These are phyloP conservation scores for Eustoma russellianum DNA, from an alignment of 257 asterid genomes.

Conservation along the genomic window DNA sequence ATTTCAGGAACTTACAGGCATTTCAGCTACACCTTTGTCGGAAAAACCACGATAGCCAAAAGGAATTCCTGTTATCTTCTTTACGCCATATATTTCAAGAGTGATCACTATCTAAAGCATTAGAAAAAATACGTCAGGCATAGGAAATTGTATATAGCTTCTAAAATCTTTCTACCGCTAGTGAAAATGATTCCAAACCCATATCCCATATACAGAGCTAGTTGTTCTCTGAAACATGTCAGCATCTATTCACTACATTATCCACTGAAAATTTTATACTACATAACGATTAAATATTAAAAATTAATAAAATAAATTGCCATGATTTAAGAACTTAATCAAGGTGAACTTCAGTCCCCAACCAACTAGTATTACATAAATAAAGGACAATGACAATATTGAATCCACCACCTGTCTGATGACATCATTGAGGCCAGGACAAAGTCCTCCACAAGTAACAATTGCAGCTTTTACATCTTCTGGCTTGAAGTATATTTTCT, in stretches of 20 bases:
- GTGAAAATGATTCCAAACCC: no score
- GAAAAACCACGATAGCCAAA: constrained; percentile 94
- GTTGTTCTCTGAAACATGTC: no score
- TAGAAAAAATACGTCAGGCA: constrained; percentile 8
- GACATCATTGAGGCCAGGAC: constrained; percentile 96
- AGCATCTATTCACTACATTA: no score
- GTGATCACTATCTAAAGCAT: constrained; percentile 73
- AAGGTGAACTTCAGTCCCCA: no score
- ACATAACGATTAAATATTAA: no score
- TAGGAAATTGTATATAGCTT: no score
- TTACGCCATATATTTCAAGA: constrained; percentile 87
- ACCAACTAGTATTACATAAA: no score
- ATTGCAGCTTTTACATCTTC: constrained; percentile 91
- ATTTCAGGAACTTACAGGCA: constrained; percentile 45
- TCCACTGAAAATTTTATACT: no score
- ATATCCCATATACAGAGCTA: no score
- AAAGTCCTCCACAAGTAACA: constrained; percentile 95
- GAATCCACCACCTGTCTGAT: constrained; percentile 58
- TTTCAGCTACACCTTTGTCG: constrained; percentile 53
- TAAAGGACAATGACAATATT: background rate
- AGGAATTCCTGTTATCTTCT: constrained; percentile 76
- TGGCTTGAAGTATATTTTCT: constrained; percentile 72
- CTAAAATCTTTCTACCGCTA: no score
- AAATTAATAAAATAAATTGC: no score
- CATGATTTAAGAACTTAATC: no score